Percentiles rank a stretch among this genome's conserved stretches.
Conservation (phyloP, 257 asterid genomes). For the Ilex asprella region DNA sequence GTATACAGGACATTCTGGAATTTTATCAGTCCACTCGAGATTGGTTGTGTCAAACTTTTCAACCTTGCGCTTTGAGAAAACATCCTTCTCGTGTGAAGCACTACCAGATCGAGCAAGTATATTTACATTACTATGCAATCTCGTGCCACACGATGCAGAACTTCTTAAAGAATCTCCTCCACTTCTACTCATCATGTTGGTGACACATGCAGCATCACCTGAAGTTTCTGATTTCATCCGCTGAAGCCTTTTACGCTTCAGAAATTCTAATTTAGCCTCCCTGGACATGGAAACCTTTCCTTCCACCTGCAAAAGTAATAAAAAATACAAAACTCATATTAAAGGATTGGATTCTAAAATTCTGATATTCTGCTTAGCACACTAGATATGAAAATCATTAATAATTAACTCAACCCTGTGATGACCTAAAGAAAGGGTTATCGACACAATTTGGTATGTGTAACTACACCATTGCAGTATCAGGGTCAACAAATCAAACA, state of each 20-base stretch:
- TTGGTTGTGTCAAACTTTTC: slow-evolving; percentile 63
- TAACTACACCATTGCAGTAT: too few species aligned
- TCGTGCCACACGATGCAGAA: slow-evolving; percentile 74
- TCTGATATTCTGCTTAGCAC: too few species aligned
- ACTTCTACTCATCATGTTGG: slow-evolving; percentile 53
- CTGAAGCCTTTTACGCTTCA: slow-evolving; percentile 82
- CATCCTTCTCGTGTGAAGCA: slow-evolving; percentile 42
- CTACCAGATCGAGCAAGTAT: slow-evolving; percentile 31
- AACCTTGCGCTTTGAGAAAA: slow-evolving; percentile 54
- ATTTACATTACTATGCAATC: slow-evolving; percentile 41
- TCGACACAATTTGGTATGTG: too few species aligned
- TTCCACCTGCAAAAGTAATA: slow-evolving; percentile 64
- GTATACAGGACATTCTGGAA: slow-evolving; percentile 85
- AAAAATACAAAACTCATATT: too few species aligned
- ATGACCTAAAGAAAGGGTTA: too few species aligned
- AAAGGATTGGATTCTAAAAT: too few species aligned
- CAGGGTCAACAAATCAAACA: too few species aligned
- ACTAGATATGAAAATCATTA: too few species aligned
- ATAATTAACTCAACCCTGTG: too few species aligned
- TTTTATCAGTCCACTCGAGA: slow-evolving; percentile 71
- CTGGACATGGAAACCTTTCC: slow-evolving; percentile 62
- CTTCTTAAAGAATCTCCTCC: slow-evolving; percentile 69
- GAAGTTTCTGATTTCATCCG: slow-evolving; percentile 45
- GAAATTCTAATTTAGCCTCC: slow-evolving; percentile 75
- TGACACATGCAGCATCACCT: slow-evolving; percentile 37